Base-by-base conservation (phyloP, 2,329 filamentous ascomycete species). In the Mycosphaerelloides madeirae region DNA sequence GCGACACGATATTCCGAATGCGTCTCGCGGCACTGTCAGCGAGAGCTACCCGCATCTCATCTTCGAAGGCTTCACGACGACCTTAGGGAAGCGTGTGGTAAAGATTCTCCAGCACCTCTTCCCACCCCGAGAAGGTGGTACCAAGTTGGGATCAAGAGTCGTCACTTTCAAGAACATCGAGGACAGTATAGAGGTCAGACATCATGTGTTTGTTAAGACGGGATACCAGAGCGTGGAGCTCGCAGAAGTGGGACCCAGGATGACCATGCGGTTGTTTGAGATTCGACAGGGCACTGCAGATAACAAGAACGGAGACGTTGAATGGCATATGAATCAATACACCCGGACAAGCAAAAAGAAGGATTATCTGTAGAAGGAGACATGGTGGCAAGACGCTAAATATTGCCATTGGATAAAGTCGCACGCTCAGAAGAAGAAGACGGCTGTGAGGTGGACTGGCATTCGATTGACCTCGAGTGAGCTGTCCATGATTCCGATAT, bases 241-340 rank as follows among this genome's bases (percentile, higher is more conserved):
- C 57, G 84, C 86, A 12, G 89, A 95, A 65, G 88, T 95, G 39
- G 89, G 91, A 0, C 93, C 93, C 1, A 78, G 93, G 45, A 95
- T 97, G 87, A 95, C 89, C n/a, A 93, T 97, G 88, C 78, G 88
- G 55, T 73, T 89, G 41, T 98, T 97, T 63, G 88, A 97, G 71
- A 95, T 98, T 50, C 78, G 90, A 36, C 84, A 84, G 41, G 91
- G 93, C 13, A 95, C 91, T 3, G 72, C 96, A 48, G 93, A 97
- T 64, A 95, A 90, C 61, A 94, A 94, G 67, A 87, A 94, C 55
- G 91, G 91, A 3, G 93, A 98, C 68, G 82, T 94, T 3, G 93
- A 98, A 69, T 98, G 93, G 93, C 85, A 93, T 52, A 75, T 98
- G 52, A 94, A 87, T 50, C 91, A 96, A 64, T 98, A 95, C 67